Conservation (phyloP, 2,329 filamentous ascomycete genomes). For the Colletotrichum sp. region DNA sequence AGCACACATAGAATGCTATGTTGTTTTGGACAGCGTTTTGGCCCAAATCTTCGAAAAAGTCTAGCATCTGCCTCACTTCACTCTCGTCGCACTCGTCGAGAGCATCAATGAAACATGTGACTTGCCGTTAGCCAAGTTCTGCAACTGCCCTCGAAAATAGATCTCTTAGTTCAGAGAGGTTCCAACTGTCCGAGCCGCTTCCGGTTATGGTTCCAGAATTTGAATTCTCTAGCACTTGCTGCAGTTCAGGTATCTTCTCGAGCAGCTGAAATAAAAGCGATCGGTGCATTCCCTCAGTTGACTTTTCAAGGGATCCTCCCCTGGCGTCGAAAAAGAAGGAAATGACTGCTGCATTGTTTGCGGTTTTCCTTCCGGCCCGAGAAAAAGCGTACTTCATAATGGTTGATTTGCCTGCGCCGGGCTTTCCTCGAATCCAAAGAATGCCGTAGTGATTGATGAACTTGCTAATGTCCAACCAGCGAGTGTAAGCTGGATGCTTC, state of each 20-base stretch:
- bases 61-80: slow-evolving; percentile 45
- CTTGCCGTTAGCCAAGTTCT: not conserved
- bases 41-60: slow-evolving; percentile 41
- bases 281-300: slow-evolving; percentile 8
- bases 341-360: not conserved
- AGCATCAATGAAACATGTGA: slow-evolving; percentile 42
- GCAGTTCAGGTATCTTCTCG: not conserved
- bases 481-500: slow-evolving; percentile 30
- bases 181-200: not conserved
- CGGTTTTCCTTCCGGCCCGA: slow-evolving; percentile 17
- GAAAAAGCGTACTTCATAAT: slow-evolving; percentile 44
- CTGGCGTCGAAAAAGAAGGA: slow-evolving; percentile 21
- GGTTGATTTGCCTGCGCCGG: slow-evolving; percentile 50
- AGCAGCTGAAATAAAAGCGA: slow-evolving; percentile 16
- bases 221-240: not conserved
- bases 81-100: slow-evolving; percentile 52
- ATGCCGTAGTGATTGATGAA: slow-evolving; percentile 37
- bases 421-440: slow-evolving; percentile 52
- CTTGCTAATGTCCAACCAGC: slow-evolving; percentile 36
- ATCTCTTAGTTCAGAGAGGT: not conserved
- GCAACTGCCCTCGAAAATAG: not conserved
- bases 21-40: slow-evolving; percentile 16
- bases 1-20: slow-evolving; percentile 36
- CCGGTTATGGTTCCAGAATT: rapidly evolving
- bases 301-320: slow-evolving; percentile 11